phyloP scores from a whole-genome alignment of 1,139 yeast species.

The Hanseniaspora gamundiae region DNA sequence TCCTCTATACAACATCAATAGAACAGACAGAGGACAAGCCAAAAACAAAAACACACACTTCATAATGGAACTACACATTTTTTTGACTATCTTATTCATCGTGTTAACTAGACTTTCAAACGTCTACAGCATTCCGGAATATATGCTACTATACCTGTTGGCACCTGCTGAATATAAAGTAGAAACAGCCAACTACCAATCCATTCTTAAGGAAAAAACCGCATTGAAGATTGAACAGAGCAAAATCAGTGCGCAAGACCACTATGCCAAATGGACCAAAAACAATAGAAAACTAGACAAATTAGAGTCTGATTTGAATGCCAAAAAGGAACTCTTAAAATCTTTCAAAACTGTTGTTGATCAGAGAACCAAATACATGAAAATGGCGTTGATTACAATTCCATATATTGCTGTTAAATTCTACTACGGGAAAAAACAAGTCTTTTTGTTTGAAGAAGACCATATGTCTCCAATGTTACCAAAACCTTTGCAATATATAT shows the following conservation, averaged over 20 bases:
- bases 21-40: no score
- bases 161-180: constrained; percentile 2
- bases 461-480: constrained; percentile 6
- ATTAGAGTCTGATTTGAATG: constrained; percentile 40
- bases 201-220: constrained; percentile 35
- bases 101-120: neutral
- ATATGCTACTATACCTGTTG: neutral
- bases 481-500: constrained; percentile 6
- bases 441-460: constrained; percentile 11
- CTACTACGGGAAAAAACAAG: constrained; percentile 23
- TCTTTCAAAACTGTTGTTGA: constrained; percentile 40
- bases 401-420: constrained; percentile 22
- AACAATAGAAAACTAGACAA: constrained; percentile 62
- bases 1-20: no score
- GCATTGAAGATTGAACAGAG: constrained; percentile 42
- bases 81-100: constrained; percentile 4
- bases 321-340: constrained; percentile 40
- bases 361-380: constrained; percentile 33
- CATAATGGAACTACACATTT: constrained; percentile 5
- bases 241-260: constrained; percentile 74
- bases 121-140: constrained; percentile 1
- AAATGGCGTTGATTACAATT: constrained; percentile 16
- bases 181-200: constrained; percentile 23
- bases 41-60: neutral
- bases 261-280: constrained; percentile 94